Evolutionary conservation across 306 rosid species (phyloP).

Genomic region (Prosopis cineraria): DNA sequence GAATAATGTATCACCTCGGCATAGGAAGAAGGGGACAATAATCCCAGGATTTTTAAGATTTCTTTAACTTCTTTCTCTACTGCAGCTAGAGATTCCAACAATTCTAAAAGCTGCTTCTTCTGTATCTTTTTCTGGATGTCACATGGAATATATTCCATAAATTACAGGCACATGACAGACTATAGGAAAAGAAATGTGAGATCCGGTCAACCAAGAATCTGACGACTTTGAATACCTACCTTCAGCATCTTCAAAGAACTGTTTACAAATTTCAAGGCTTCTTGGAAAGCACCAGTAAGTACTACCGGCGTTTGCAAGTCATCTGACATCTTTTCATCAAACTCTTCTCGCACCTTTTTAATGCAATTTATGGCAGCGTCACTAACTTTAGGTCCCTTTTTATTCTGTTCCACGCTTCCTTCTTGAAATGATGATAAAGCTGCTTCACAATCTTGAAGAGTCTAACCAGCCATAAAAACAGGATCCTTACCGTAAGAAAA

Average conservation of each 20-base stretch:
- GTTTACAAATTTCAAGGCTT: slow-evolving; percentile 76
- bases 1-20: slow-evolving; percentile 58
- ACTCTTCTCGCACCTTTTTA: slow-evolving; percentile 60
- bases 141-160: slow-evolving; percentile 23
- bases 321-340: slow-evolving; percentile 84
- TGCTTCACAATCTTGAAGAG: slow-evolving; percentile 81
- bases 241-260: slow-evolving; percentile 66
- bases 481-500: background rate
- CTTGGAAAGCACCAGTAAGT: slow-evolving; percentile 84
- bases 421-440: slow-evolving; percentile 65
- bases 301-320: slow-evolving; percentile 90
- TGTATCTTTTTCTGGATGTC: slow-evolving; percentile 68
- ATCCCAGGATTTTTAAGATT: slow-evolving; percentile 63
- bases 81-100: slow-evolving; percentile 64
- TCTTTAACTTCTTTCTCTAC: slow-evolving; percentile 60
- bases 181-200: background rate
- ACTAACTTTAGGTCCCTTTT: slow-evolving; percentile 46
- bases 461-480: slow-evolving; percentile 52
- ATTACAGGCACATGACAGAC: background rate
- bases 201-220: slow-evolving; percentile 1
- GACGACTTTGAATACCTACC: slow-evolving; percentile 46
- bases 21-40: slow-evolving; percentile 56
- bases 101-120: slow-evolving; percentile 55
- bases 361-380: slow-evolving; percentile 71
- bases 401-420: slow-evolving; percentile 51